Conservation (phyloP, 192 early-diverging fungal genomes). For the Coemansia sp. region DNA sequence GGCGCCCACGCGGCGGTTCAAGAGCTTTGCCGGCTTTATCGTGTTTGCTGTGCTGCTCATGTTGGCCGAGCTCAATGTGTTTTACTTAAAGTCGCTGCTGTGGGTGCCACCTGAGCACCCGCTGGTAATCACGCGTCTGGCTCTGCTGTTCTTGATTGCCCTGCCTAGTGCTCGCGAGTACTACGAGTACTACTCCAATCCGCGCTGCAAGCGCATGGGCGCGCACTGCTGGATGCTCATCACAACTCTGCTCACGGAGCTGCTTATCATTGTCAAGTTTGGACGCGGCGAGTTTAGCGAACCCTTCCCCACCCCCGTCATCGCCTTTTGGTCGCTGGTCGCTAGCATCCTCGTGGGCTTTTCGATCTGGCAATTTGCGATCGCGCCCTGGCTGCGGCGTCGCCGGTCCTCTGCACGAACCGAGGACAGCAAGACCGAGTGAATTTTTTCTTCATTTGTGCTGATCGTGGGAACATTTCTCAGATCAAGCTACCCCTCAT, state of each 20-base stretch:
- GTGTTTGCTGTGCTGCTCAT: slow-evolving; percentile 62
- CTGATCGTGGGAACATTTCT: not conserved
- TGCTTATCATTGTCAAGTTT: slow-evolving; percentile 92
- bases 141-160: slow-evolving; percentile 83
- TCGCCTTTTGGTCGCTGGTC: slow-evolving; percentile 76
- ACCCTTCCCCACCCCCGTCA: slow-evolving; percentile 71
- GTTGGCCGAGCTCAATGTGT: slow-evolving; percentile 86
- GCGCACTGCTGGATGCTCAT: slow-evolving; percentile 92
- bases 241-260: slow-evolving; percentile 86
- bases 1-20: slow-evolving; percentile 86
- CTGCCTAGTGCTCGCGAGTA: slow-evolving; percentile 86
- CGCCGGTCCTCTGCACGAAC: not conserved
- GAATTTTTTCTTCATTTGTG: not conserved
- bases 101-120: slow-evolving; percentile 91
- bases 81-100: slow-evolving; percentile 92
- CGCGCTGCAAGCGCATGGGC: slow-evolving; percentile 86
- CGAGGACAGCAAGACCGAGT: slow-evolving; percentile 13
- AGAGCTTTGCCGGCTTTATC: slow-evolving; percentile 83
- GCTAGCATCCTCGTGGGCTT: slow-evolving; percentile 64
- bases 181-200: slow-evolving; percentile 83
- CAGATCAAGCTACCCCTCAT: not conserved
- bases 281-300: slow-evolving; percentile 81
- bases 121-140: slow-evolving; percentile 76
- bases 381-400: slow-evolving; percentile 31
- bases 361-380: slow-evolving; percentile 75